Base-by-base conservation (phyloP, 129 eudicot genomes). In the Apium graveolens region DNA sequence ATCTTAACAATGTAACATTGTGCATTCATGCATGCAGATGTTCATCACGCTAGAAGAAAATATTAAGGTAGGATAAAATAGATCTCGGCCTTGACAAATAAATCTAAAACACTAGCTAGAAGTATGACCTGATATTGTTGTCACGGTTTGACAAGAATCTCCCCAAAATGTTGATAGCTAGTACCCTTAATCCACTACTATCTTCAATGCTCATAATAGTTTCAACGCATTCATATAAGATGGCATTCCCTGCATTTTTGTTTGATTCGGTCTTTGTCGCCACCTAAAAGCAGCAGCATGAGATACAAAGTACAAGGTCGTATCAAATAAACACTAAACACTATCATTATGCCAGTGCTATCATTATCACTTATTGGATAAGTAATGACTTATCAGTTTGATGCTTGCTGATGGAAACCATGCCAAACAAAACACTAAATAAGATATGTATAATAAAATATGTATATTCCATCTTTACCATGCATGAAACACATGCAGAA, bases 71-170 rank as follows among this genome's bases (percentile, higher is more conserved):
- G 21, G 53, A 24, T 24, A 71, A 72, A 21, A 16, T 38, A 13
- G 53, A 72, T 38, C 16, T 7, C 48, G 29, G 8, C 76, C 51
- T 13, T 12, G 57, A 44, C 39, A 44, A n/a, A 39, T 71, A 38
- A 24, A 37, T 24, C 32, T 24, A 42, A 44, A 26, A 73, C 37
- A 44, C 18, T 41, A 32, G 44, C 12, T 0, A 65, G 31, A 65
- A 29, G 6, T 11, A 65, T 73, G 5, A 73, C 95, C 95, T 90
- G 85, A 90, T 85, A 82, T 90, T 90, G 82, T 90, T 90, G 82
- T 90, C 96, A 81, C 91, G 89, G 83, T 87, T 90, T 74, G 92
- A 90, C 84, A 90, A 86, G 78, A 90, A 90, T 81, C 88, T 87
- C 68, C 96, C 91, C 79, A 90, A 82, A 60, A 90, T 90, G 81